These are phyloP conservation scores for Russula brevipes DNA, from an alignment of 768 basidiomycete species.

Conservation along the genomic window DNA sequence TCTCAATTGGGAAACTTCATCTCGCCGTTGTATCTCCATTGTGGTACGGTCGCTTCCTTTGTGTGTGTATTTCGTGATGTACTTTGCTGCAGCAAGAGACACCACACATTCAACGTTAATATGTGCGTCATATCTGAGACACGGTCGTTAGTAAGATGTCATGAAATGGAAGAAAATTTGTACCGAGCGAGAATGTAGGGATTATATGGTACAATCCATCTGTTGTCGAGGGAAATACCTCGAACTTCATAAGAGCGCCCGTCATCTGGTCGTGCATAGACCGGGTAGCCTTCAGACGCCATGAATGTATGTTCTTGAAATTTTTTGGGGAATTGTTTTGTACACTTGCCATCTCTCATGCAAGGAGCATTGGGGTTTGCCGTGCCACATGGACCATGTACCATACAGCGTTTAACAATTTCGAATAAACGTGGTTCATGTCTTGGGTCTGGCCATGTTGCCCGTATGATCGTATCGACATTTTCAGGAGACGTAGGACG, in stretches of 20 bases:
- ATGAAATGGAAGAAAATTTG: too few relatives aligned
- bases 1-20: not conserved
- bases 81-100: not conserved
- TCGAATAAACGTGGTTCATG: not conserved
- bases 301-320: not conserved
- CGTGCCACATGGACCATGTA: not conserved
- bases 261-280: not conserved
- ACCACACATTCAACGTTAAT: not conserved
- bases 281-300: not conserved
- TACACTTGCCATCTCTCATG: not conserved
- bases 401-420: not conserved
- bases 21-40: too few relatives aligned
- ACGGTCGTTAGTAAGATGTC: too few relatives aligned
- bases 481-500: not conserved
- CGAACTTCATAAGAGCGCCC: fast-evolving
- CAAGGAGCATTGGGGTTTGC: not conserved
- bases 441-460: not conserved
- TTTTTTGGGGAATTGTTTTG: not conserved
- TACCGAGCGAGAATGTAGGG: not conserved
- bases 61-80: not conserved
- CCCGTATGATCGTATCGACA: not conserved
- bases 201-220: not conserved
- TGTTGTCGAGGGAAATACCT: not conserved
- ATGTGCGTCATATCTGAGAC: not conserved
- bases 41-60: not conserved